Evolutionary conservation across 768 basidiomycete species (phyloP).

Genomic region (Boletus coccyginus): DNA sequence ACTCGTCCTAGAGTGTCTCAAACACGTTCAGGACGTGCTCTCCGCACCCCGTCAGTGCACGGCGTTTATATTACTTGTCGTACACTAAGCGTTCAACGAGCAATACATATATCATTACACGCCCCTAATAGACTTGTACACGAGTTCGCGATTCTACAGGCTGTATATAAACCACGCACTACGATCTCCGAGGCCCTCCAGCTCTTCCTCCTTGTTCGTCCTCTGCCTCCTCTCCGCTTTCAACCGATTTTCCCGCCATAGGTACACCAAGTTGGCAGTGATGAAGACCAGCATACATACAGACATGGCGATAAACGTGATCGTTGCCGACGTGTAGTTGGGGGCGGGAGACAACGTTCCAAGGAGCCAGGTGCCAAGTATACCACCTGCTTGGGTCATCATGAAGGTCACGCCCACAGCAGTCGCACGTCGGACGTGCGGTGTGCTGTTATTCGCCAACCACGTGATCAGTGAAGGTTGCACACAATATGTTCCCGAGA

Average conservation of each 20-base stretch:
- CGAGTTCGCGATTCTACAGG: conserved; percentile 24
- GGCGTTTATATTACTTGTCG: too few species aligned
- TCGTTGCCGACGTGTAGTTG: not conserved
- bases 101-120: too few species aligned
- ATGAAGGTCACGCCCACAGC: not conserved
- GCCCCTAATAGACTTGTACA: too few species aligned
- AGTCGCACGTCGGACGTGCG: not conserved
- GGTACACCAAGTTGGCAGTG: not conserved
- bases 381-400: not conserved
- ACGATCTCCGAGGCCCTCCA: conserved; percentile 43
- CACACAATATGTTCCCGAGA: conserved; percentile 47
- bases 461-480: not conserved
- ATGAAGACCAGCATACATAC: not conserved
- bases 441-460: not conserved
- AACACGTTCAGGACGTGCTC: too few species aligned
- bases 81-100: too few species aligned
- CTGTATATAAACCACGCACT: conserved; percentile 58
- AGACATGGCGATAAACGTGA: not conserved
- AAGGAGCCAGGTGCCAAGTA: not conserved
- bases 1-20: too few species aligned
- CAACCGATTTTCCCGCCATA: not conserved
- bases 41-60: too few species aligned
- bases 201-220: conserved; percentile 35
- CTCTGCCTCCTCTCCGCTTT: conserved; percentile 26
- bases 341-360: not conserved